phyloP scores from a whole-genome alignment of 116 monocot species.

The Posidonia oceanica region DNA sequence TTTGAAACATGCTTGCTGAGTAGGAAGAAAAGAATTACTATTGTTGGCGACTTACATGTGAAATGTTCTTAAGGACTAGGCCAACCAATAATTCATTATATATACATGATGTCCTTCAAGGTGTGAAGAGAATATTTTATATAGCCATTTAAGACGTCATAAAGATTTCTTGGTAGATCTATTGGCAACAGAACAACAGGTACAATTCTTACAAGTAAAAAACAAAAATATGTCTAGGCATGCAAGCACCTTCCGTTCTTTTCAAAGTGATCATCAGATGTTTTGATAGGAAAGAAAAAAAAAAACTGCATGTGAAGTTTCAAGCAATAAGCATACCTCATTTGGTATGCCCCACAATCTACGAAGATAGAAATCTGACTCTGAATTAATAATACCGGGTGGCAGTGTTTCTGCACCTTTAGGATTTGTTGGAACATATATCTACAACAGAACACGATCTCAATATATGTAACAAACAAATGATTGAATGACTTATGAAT shows the following conservation, averaged over 20 bases:
- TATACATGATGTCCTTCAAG: too few relatives aligned
- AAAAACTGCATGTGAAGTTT: neutral
- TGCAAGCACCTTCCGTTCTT: neutral
- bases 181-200: too few relatives aligned
- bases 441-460: conserved; percentile 6
- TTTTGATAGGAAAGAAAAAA: neutral
- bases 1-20: too few relatives aligned
- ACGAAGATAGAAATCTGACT: conserved; percentile 35
- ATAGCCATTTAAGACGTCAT: too few relatives aligned
- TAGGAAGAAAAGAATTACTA: too few relatives aligned
- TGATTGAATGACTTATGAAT: neutral
- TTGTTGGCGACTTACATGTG: too few relatives aligned
- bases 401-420: conserved; percentile 31
- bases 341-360: conserved; percentile 35
- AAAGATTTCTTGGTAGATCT: too few relatives aligned
- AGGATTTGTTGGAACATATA: conserved; percentile 39
- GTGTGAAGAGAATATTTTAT: too few relatives aligned
- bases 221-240: too few relatives aligned
- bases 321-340: conserved; percentile 16
- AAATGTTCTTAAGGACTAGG: too few relatives aligned
- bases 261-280: neutral
- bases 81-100: too few relatives aligned
- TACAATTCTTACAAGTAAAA: too few relatives aligned
- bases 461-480: neutral
- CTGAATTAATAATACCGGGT: conserved; percentile 23